These are phyloP conservation scores for Camelina laxa DNA, from an alignment of 345 rosid species.

Conservation along the genomic window DNA sequence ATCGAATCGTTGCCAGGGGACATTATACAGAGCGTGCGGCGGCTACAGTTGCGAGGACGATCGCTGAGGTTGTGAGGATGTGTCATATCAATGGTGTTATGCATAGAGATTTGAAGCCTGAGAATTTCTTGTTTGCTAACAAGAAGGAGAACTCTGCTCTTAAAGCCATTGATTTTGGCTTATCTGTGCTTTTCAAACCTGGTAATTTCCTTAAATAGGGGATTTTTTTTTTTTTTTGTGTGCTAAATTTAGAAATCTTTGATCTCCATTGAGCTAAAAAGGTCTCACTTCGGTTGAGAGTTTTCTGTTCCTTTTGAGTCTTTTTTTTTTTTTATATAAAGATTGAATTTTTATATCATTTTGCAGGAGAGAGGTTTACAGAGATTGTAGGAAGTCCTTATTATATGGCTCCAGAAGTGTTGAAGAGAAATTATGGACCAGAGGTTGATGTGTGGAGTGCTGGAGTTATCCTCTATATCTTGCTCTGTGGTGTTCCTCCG, in stretches of 20 bases:
- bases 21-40: conserved; percentile 97
- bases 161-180: conserved; percentile 91
- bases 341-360: neutral
- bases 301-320: neutral
- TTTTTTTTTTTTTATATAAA: neutral
- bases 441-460: conserved; percentile 98
- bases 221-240: neutral
- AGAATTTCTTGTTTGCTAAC: conserved; percentile 86
- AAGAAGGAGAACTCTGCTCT: conserved; percentile 92
- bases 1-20: conserved; percentile 94
- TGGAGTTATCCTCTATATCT: conserved; percentile 87
- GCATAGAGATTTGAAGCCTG: conserved; percentile 97
- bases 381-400: conserved; percentile 98
- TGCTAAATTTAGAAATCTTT: conserved; percentile 29
- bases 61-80: conserved; percentile 91
- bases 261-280: neutral
- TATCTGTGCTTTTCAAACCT: conserved; percentile 90
- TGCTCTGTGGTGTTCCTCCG: conserved; percentile 90
- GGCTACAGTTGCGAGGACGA: conserved; percentile 74
- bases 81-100: conserved; percentile 94
- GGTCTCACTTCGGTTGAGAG: neutral
- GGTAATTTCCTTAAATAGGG: conserved; percentile 47
- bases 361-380: conserved; percentile 72
- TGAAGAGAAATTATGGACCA: conserved; percentile 88
- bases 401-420: conserved; percentile 94